Evolutionary conservation across 176 grass and related monocot genomes (phyloP), one percentile per base, ranked within the genome.

Genomic region (Oryza glumipatula): DNA sequence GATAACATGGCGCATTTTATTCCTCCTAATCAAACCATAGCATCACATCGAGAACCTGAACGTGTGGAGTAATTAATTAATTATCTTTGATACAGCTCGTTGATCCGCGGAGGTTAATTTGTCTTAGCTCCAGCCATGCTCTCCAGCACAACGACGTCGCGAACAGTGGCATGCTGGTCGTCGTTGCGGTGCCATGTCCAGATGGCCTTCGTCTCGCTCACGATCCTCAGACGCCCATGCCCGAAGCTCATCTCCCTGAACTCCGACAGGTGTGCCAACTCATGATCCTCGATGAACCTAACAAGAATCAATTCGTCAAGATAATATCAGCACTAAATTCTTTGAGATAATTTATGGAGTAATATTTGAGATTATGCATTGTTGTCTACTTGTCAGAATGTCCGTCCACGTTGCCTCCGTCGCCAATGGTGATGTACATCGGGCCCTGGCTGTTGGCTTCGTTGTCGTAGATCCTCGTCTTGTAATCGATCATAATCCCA

Each of bases 101-200:
- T 36, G 30, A 32, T 32, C 30, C 30, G 30, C 2, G 2, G 30
- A 32, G 30, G 30, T 32, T 32, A 32, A 32, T 32, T 32, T 32
- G 35, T 36, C 35, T 36, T 36, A 36, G 35, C 35, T 3, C 4
- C 35, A 41, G 51, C 47, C 65, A 92, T 17, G 65, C 78, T 94
- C 49, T 88, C 51, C 11, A 94, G 61, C 90, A 87, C 91, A 67
- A 98, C 73, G 76, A 94, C 87, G 68, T 98, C 95, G 7, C 83
- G 44, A 39, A 94, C 72, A 23, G 79, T 93, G 48, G 86, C 68
- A n/a, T 56, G 69, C 0, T 14, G 48, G 33, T 97, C 95, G 30
- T 91, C 86, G 35, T 97, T 97, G 48, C 95, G 90, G 84, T 94
- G 86, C 95, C 95, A 97, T 43, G 84, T 85, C 95, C 95, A 97